phyloP scores from a whole-genome alignment of 495 filamentous ascomycete genomes.

The Pseudotulostoma volvatum region DNA sequence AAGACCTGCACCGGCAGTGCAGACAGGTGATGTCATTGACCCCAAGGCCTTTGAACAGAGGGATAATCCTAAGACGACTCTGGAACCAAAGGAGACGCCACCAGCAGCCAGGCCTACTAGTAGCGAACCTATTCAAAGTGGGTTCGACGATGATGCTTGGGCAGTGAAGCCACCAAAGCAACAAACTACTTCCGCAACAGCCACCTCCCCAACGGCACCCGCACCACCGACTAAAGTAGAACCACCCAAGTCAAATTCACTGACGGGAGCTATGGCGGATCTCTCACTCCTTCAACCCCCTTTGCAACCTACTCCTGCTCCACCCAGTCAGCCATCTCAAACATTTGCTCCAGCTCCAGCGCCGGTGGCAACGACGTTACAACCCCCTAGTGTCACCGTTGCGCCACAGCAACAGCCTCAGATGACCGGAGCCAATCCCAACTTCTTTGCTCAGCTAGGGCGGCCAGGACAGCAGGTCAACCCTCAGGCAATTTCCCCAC shows the following conservation, averaged over 20 bases:
- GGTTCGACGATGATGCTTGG: conserved; percentile 98
- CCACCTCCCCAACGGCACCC: conserved; percentile 18
- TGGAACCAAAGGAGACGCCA: conserved; percentile 30
- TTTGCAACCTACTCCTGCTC: conserved; percentile 53
- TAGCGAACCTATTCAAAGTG: conserved; percentile 34
- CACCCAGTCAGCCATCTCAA: conserved; percentile 23
- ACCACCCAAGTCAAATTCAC: conserved; percentile 28
- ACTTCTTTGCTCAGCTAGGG: conserved; percentile 35
- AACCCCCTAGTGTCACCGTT: conserved; percentile 24
- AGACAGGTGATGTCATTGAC: conserved; percentile 75
- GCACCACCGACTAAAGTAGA: conserved; percentile 25
- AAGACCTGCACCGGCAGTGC: conserved; percentile 66
- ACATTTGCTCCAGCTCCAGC: conserved; percentile 18
- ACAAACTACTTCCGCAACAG: conserved; percentile 14
- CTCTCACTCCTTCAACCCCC: conserved; percentile 61
- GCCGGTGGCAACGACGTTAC: conserved; percentile 25
- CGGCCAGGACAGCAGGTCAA: conserved; percentile 19
- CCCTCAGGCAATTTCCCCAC: conserved; percentile 9
- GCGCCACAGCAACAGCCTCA: conserved; percentile 36
- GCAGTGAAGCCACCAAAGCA: conserved; percentile 77
- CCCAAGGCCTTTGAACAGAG: conserved; percentile 67
- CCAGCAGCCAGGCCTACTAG: conserved; percentile 31
- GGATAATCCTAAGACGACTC: conserved; percentile 21
- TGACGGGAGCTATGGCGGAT: conserved; percentile 62
- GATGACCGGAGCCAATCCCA: conserved; percentile 31